Percentiles rank a stretch among this genome's conserved stretches.
phyloP scores from a whole-genome alignment of 73 alveolate genomes.

The Durusdinium trenchii region DNA sequence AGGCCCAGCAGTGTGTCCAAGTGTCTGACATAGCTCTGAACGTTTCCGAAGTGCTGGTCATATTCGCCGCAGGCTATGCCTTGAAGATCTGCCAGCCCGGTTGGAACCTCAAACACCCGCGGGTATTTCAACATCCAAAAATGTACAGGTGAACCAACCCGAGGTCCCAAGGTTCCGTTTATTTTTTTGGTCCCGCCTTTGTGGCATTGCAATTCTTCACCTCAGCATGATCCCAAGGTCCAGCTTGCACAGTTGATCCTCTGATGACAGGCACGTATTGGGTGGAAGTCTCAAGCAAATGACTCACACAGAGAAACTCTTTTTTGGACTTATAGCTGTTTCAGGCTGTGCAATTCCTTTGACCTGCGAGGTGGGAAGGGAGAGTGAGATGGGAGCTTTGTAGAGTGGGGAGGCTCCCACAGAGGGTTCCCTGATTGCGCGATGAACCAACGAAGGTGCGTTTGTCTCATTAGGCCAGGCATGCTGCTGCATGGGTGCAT shows the following conservation, averaged over 20 bases:
- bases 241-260: conserved; percentile 83
- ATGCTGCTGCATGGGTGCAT: too few species aligned
- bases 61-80: conserved; percentile 54
- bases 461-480: too few species aligned
- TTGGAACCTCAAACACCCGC: background rate
- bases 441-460: too few species aligned
- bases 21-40: too few species aligned
- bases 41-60: too few species aligned
- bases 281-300: background rate
- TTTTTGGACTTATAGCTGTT: background rate
- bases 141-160: too few species aligned
- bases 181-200: background rate
- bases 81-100: conserved; percentile 88
- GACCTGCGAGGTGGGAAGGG: conserved; percentile 45
- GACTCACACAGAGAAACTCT: too few species aligned
- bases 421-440: too few species aligned
- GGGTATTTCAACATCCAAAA: too few species aligned
- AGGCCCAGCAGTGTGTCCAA: too few species aligned
- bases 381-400: background rate
- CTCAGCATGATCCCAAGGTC: background rate
- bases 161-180: background rate
- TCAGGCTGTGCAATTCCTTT: conserved; percentile 91
- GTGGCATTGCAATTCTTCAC: background rate
- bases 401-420: too few species aligned
- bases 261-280: conserved; percentile 67